Base-by-base conservation (phyloP, 2,329 filamentous ascomycete species). In the Truncatella angustata region DNA sequence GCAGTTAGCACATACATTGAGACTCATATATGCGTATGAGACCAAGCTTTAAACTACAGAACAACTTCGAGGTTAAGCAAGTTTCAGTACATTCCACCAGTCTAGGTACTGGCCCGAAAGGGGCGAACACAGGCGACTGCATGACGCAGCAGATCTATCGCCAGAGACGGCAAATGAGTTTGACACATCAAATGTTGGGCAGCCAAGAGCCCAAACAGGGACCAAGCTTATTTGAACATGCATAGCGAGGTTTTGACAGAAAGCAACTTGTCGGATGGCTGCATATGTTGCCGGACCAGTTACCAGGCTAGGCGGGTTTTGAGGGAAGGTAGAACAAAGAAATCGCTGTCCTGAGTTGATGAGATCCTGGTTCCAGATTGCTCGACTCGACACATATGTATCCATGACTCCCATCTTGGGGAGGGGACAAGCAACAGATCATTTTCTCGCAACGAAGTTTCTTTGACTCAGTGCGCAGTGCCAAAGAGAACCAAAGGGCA, bases 351-450 rank as follows among this genome's bases (percentile, higher is more conserved):
- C 59, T 58, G 56, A 66, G 64, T 58, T 63, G 63, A 66, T 63
- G 63, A 63, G 63, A 66, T 64, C 62, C 64, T 55, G 63, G 64
- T 62, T 62, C 64, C 60, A 66, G 62, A 68, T 72, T 70, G 65
- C 70, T 74, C 73, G 77, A 81, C 77, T 80, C 77, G 77, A 76
- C 75, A 78, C 75, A 79, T 73, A 74, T 79, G 75, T 74, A 71
- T 60, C 63, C 61, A 61, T 65, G 60, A 55, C 55, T 61, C 54
- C 57, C 56, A 59, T 56, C 56, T 52, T 55, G 54, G 57, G 54
- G 57, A 52, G 50, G 57, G 56, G 51, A 34, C 7, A 49, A 36
- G 47, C 43, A 50, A 48, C 56, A 52, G 42, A 52, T 61, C 54
- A 56, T 54, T 49, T n/a, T 55, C 53, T 58, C 55, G 44, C 42